A percentile compares a stretch with the other conserved stretches of the same genome.
phyloP scores from a whole-genome alignment of 1,139 yeast genomes.

The Hyphopichia wangnamkhiaoensis region DNA sequence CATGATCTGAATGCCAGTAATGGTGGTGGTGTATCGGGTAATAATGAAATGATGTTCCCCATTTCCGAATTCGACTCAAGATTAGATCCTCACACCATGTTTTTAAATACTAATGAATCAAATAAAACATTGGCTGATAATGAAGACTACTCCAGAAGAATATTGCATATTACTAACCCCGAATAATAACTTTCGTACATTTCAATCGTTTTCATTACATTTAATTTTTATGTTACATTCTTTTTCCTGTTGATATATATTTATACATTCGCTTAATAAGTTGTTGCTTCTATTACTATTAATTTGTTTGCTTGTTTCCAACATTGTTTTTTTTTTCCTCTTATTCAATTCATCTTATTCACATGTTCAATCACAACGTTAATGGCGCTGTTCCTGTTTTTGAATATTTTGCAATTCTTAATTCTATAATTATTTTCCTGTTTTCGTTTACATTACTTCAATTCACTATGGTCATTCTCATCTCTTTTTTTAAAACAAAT shows the following conservation, averaged over 20 bases:
- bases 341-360: too few relatives aligned
- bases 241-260: not conserved
- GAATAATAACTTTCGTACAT: slow-evolving; percentile 15
- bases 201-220: not conserved
- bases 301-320: too few relatives aligned
- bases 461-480: too few relatives aligned
- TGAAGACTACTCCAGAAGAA: slow-evolving; percentile 69
- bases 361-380: too few relatives aligned
- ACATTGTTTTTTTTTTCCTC: too few relatives aligned
- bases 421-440: too few relatives aligned
- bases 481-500: too few relatives aligned
- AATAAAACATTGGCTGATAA: slow-evolving; percentile 71
- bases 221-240: not conserved
- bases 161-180: slow-evolving; percentile 71
- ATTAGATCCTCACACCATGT: slow-evolving; percentile 66
- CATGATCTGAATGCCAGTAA: slow-evolving; percentile 12
- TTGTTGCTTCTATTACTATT: too few relatives aligned
- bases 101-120: slow-evolving; percentile 57
- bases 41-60: slow-evolving; percentile 30
- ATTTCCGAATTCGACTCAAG: slow-evolving; percentile 67
- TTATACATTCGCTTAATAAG: too few relatives aligned
- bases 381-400: too few relatives aligned
- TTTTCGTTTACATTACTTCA: too few relatives aligned
- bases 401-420: too few relatives aligned
- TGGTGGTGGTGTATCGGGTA: slow-evolving; percentile 4